Conservation (phyloP, 805 yeast genomes). For the Candida chauliodis region DNA sequence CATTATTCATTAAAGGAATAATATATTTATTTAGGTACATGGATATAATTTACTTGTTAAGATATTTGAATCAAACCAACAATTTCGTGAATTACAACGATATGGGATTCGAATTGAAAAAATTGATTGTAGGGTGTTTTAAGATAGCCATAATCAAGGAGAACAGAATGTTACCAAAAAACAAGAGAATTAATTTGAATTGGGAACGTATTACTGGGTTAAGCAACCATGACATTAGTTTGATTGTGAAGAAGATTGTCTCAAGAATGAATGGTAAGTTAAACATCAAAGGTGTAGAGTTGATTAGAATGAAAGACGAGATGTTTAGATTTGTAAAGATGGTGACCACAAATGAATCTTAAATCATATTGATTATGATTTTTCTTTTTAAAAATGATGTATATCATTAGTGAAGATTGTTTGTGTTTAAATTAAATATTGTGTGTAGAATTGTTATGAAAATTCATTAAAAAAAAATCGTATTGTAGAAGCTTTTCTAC, state of each 20-base stretch:
- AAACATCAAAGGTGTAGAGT: constrained; percentile 33
- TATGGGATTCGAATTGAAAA: constrained; percentile 40
- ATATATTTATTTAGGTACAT: constrained; percentile 43
- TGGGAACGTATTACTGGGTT: constrained; percentile 39
- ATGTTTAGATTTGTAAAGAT: constrained; percentile 40
- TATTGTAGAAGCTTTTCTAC: no score
- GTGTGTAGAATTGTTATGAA: neutral
- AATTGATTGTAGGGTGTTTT: constrained; percentile 41
- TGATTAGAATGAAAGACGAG: constrained; percentile 35
- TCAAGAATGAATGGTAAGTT: constrained; percentile 40
- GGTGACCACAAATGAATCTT: constrained; percentile 19
- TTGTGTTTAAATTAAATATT: neutral
- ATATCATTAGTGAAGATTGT: no score
- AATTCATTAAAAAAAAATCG: no score
- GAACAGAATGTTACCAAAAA: constrained; percentile 12
- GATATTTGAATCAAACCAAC: constrained; percentile 44
- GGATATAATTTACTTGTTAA: constrained; percentile 43
- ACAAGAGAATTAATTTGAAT: constrained; percentile 14
- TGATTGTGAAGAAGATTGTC: constrained; percentile 32
- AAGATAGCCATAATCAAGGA: constrained; percentile 35
- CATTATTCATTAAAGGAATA: constrained; percentile 37
- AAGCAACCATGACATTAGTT: constrained; percentile 30
- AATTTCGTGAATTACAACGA: constrained; percentile 41
- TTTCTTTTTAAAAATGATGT: no score
- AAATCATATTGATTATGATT: constrained; percentile 2